Evolutionary conservation across 2,329 filamentous ascomycete genomes (phyloP).

Genomic region (Alternaria arbusti): DNA sequence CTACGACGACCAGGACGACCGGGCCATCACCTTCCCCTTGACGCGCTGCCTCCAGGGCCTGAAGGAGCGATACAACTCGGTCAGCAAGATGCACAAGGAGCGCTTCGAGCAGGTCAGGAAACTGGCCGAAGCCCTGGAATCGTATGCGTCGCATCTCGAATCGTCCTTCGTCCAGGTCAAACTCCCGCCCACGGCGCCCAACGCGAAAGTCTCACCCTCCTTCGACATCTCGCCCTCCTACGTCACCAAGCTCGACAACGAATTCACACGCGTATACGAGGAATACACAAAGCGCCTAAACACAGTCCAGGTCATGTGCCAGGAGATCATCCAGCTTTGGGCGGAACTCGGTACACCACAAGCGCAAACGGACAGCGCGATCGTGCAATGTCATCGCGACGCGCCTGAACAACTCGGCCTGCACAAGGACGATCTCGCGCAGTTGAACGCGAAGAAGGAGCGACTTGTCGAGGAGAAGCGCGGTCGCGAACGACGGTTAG

Average conservation of each 20-base stretch:
- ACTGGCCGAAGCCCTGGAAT: conserved; percentile 90
- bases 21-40: conserved; percentile 83
- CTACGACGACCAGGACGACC: conserved; percentile 70
- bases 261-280: conserved; percentile 94
- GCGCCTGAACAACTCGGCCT: conserved; percentile 92
- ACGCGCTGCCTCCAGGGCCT: conserved; percentile 77
- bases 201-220: conserved; percentile 76
- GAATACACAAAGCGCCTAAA: conserved; percentile 87
- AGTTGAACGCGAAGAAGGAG: conserved; percentile 76
- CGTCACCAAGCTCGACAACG: conserved; percentile 81
- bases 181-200: conserved; percentile 80
- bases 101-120: conserved; percentile 96
- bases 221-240: conserved; percentile 95
- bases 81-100: conserved; percentile 84
- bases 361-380: conserved; percentile 84
- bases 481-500: conserved; percentile 76
- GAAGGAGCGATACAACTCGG: conserved; percentile 83
- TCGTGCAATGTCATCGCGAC: conserved; percentile 89
- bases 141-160: conserved; percentile 95
- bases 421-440: conserved; percentile 81
- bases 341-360: conserved; percentile 94
- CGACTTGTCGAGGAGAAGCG: conserved; percentile 89
- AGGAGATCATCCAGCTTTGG: conserved; percentile 93
- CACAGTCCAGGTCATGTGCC: conserved; percentile 74
- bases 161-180: conserved; percentile 83